Conservation (phyloP, 352 stramenopile species). For the Pelagophyceae sp. region DNA sequence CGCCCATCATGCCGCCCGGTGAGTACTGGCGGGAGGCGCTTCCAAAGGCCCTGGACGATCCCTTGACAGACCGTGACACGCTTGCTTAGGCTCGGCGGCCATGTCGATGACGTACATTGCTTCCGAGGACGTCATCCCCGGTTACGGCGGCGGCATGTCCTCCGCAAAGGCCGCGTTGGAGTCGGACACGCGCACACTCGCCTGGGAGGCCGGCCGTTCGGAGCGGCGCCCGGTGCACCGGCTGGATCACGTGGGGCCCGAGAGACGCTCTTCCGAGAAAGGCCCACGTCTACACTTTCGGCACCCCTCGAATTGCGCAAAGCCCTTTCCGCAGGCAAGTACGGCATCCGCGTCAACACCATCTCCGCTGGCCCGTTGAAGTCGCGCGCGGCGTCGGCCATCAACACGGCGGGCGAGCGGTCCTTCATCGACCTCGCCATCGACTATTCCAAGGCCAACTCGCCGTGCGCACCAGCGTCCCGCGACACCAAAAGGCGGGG, state of each 20-base stretch:
- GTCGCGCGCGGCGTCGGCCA: conserved; percentile 62
- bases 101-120: conserved; percentile 76
- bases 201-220: conserved; percentile 65
- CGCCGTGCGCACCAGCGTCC: too few relatives aligned
- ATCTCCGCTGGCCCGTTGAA: conserved; percentile 69
- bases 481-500: conserved; percentile 20
- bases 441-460: conserved; percentile 72
- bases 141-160: conserved; percentile 72
- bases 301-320: too few relatives aligned
- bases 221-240: too few relatives aligned
- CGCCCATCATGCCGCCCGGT: conserved; percentile 65
- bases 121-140: conserved; percentile 70
- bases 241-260: too few relatives aligned
- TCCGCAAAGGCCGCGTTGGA: conserved; percentile 73
- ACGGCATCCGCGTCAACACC: conserved; percentile 64
- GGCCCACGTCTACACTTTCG: too few relatives aligned
- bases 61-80: too few relatives aligned
- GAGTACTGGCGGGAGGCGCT: conserved; percentile 18
- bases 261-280: too few relatives aligned
- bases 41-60: too few relatives aligned
- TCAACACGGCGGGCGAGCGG: conserved; percentile 59
- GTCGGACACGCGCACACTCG: conserved; percentile 63
- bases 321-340: too few relatives aligned
- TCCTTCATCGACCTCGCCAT: conserved; percentile 77
- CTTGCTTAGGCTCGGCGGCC: too few relatives aligned